Evolutionary conservation across 306 rosid genomes (phyloP).

Genomic region (Casuarina equisetifolia): DNA sequence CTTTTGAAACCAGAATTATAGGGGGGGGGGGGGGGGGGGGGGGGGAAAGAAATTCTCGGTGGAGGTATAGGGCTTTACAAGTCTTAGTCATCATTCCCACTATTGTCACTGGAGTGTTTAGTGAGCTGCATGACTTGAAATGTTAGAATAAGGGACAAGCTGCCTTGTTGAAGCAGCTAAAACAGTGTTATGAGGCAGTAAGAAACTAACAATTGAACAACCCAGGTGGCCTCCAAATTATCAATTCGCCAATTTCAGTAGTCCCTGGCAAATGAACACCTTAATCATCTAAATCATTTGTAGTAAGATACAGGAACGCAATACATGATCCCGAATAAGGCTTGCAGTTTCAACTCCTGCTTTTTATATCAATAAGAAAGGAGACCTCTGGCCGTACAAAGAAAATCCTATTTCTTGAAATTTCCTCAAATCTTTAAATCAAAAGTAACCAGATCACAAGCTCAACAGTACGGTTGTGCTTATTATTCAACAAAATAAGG

Average conservation of each 20-base stretch:
- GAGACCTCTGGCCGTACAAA: constrained; percentile 11
- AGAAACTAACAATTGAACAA: background rate
- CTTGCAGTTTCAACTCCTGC: constrained; percentile 9
- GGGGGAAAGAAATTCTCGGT: no score
- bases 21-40: no score
- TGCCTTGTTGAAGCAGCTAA: no score
- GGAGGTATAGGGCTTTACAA: no score
- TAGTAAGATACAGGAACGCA: background rate
- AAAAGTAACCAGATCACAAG: constrained; percentile 21
- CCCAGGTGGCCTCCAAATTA: background rate
- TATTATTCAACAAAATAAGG: constrained; percentile 53
- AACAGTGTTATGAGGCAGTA: no score
- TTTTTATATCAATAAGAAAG: constrained; percentile 10
- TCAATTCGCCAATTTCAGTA: background rate
- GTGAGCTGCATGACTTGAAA: no score
- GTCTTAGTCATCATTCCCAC: no score
- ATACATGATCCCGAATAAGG: background rate
- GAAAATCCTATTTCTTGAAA: constrained; percentile 9
- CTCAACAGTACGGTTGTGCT: background rate
- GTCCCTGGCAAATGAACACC: background rate
- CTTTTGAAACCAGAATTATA: no score
- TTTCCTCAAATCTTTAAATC: constrained; percentile 27
- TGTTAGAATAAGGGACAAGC: no score
- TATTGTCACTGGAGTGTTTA: no score
- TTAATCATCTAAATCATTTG: background rate